Base-by-base conservation (phyloP, 345 rosid species). In the Eucalyptus sp. region DNA sequence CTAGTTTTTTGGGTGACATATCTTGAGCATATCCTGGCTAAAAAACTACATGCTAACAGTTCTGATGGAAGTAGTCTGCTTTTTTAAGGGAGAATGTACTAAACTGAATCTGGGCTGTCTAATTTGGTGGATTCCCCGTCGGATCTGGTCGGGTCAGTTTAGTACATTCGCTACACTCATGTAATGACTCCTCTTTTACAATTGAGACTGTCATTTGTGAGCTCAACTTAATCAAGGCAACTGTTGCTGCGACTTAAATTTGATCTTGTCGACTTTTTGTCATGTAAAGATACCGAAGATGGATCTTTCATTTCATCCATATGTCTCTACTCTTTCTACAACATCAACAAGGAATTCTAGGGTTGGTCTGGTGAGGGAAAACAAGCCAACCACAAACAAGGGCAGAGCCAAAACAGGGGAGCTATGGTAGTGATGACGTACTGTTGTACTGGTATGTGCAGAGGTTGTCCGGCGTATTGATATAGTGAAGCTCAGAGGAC, bases 401-500 rank as follows among this genome's bases (percentile, higher is more conserved):
- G 51, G 62, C 25, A 64, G 60, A 48, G 46, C 10, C 79, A 31
- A 22, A 46, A 46, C 44, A 12, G 60, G 60, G 41, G 87, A 88
- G 54, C 44, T 0, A 88, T 7, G 56, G 76, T 14, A 52, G 14
- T 43, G 14, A 14, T 16, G 25, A 88, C 96, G 91, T 85, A 96
- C 98, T 93, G 50, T 46, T 90, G 94, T 95, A 95, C 48, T 89
- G 87, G 90, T 95, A 97, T 31, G 89, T 87, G 90, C 99, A 97
- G 25, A 91, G 91, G 49, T 90, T 14, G 89, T 97, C 97, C 51
- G 98, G 98, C 68, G 99, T 95, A 88, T 96, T 90, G 80, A 97
- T 90, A 91, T 84, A 96, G 89, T 97, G 99, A 89, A 96, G 98
- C 46, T 95, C 90, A 91, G 94, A 58, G 52, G 97, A 95, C 98